Conservation (phyloP, 306 rosid species). For the Begonia loranthoides region DNA sequence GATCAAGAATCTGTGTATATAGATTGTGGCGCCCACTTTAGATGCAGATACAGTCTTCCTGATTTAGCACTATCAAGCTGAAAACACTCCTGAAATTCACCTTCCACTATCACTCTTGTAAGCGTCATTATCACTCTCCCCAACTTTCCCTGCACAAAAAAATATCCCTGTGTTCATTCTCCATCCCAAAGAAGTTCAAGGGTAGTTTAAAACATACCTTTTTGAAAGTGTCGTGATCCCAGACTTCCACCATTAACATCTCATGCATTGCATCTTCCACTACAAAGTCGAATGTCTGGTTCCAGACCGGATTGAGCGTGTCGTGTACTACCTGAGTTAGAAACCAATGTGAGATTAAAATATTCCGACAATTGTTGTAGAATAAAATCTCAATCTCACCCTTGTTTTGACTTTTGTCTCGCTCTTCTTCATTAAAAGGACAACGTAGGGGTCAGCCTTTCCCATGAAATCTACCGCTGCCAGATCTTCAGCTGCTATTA, state of each 20-base stretch:
- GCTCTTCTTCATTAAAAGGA: slow-evolving; percentile 63
- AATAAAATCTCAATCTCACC: slow-evolving; percentile 30
- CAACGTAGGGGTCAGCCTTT: slow-evolving; percentile 87
- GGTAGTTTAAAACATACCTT: slow-evolving; percentile 37
- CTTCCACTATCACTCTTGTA: slow-evolving; percentile 58
- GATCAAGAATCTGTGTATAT: slow-evolving; percentile 27
- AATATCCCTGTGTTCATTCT: too few relatives aligned
- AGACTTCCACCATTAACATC: slow-evolving; percentile 67
- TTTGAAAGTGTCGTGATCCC: slow-evolving; percentile 91
- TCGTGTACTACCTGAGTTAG: slow-evolving; percentile 59
- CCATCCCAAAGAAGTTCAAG: neutral
- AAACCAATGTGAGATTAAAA: neutral
- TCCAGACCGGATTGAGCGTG: slow-evolving; percentile 84
- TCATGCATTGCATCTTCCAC: slow-evolving; percentile 93
- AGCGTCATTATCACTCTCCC: slow-evolving; percentile 72
- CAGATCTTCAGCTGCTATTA: slow-evolving; percentile 80
- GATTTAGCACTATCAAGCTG: slow-evolving; percentile 54
- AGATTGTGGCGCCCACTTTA: slow-evolving; percentile 65
- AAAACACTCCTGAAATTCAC: slow-evolving; percentile 47
- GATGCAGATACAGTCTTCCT: slow-evolving; percentile 39
- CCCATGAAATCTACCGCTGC: slow-evolving; percentile 73
- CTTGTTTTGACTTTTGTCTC: slow-evolving; percentile 66
- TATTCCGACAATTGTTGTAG: neutral
- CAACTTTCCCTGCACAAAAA: slow-evolving; percentile 45
- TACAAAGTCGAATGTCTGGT: slow-evolving; percentile 88